Conservation (phyloP, 2,329 filamentous ascomycete genomes). For the Karstenula rhodostoma region DNA sequence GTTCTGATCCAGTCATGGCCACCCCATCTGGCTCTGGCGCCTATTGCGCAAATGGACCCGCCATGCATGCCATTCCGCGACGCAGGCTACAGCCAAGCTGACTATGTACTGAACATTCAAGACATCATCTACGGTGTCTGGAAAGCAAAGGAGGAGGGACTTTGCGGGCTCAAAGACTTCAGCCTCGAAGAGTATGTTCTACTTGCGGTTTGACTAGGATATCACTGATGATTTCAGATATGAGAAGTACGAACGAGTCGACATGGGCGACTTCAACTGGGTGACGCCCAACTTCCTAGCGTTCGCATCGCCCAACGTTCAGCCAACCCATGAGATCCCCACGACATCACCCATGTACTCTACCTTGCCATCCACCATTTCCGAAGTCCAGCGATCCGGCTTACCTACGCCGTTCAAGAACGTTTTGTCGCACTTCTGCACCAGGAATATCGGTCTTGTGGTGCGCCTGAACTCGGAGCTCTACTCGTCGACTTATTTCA, state of each 20-base stretch:
- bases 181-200: constrained; percentile 80
- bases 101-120: constrained; percentile 94
- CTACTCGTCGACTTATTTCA: constrained; percentile 97
- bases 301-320: constrained; percentile 92
- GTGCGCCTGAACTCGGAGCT: constrained; percentile 95
- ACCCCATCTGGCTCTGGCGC: constrained; percentile 91
- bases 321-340: constrained; percentile 75
- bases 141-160: constrained; percentile 96
- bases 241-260: constrained; percentile 92
- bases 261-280: constrained; percentile 99
- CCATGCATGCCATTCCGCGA: constrained; percentile 99
- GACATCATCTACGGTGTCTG: constrained; percentile 98
- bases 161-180: constrained; percentile 92
- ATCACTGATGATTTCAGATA: constrained; percentile 65
- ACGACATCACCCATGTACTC: constrained; percentile 77
- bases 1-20: constrained; percentile 98
- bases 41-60: constrained; percentile 95
- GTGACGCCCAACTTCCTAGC: constrained; percentile 93
- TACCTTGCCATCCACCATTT: constrained; percentile 77
- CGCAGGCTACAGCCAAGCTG: constrained; percentile 96
- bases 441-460: constrained; percentile 89
- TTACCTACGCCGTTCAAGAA: constrained; percentile 94
- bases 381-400: constrained; percentile 73
- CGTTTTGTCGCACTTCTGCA: constrained; percentile 86
- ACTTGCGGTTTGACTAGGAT: not conserved